Evolutionary conservation across 2,329 filamentous ascomycete species (phyloP), one percentile per base, ranked within the genome.

Genomic region (Epicoccum nigrum): DNA sequence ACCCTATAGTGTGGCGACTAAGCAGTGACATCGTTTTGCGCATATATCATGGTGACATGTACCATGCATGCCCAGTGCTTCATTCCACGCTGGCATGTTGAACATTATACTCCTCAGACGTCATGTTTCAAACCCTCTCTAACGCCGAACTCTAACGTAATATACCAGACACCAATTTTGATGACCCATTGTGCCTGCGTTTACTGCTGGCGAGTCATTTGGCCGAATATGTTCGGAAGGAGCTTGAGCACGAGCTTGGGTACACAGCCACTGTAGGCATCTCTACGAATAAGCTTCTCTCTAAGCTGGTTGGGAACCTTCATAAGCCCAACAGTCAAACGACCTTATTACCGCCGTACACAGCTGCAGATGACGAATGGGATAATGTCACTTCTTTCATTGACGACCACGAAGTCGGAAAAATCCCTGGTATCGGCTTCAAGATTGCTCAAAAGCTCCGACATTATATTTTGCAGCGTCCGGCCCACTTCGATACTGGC

Each of bases 311-410:
- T 8, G 93, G 93, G 11, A 89, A 85, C 69, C 78, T 87, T 51
- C 85, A 97, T 70, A 97, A 97, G 74, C 93, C 93, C 1, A 86
- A 87, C 51, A 88, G 85, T 54, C 94, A 97, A 72, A 97, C 93
- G 0, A 91, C 89, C 0, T 77, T 97, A 7, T 74, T 96, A 34
- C 86, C 88, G 4, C 83, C 88, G 1, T 83, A 83, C 45, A 76
- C 78, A 3, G 41, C 48, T 7, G 55, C 62, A 30, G 51, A 57
- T 16, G 54, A 61, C 28, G 51, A 48, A 7, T 42, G 46, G n/a
- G 67, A 71, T 28, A 86, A 86, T 52, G 80, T 89, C 11, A 78
- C 78, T 6, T 68, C 71, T 0, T 97, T 97, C 65, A 80, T 97
- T 62, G 90, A 94, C 61, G 69, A 67, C 2, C 86, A 92, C 66